A percentile compares a stretch with the other conserved stretches of the same genome.
These are phyloP conservation scores for Cotoneaster glaucophyllus DNA, from an alignment of 306 rosid genomes.

Conservation along the genomic window DNA sequence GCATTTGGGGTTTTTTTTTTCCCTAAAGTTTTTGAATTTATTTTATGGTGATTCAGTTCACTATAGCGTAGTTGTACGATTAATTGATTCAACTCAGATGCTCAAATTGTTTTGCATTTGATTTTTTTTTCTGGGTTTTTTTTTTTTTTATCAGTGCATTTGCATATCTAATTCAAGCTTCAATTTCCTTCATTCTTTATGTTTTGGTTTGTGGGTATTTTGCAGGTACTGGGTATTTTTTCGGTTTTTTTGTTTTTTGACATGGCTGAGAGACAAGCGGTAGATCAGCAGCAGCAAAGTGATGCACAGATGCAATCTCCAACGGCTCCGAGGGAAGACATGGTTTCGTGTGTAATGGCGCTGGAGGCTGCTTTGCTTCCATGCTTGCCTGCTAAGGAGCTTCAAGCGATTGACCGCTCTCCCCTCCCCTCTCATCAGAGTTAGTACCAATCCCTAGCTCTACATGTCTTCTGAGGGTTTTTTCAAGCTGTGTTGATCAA, in stretches of 20 bases:
- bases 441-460: slow-evolving; percentile 26
- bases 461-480: not conserved
- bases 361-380: slow-evolving; percentile 96
- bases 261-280: slow-evolving; percentile 67
- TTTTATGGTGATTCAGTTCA: not conserved
- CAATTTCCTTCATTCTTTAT: not conserved
- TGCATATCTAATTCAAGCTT: not conserved
- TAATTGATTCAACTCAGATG: not conserved
- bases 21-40: not conserved
- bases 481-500: not conserved
- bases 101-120: not conserved
- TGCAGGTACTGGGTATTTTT: not conserved
- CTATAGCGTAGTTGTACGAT: not conserved
- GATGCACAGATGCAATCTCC: slow-evolving; percentile 54
- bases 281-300: slow-evolving; percentile 42
- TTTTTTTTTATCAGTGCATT: not conserved
- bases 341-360: slow-evolving; percentile 65
- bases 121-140: not conserved
- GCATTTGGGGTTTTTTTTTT: not conserved
- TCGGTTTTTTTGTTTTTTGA: too few relatives aligned
- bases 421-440: slow-evolving; percentile 94
- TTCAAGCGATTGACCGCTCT: slow-evolving; percentile 95
- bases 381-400: slow-evolving; percentile 93
- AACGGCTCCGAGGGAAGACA: slow-evolving; percentile 60
- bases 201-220: not conserved